A percentile compares a stretch with the other conserved stretches of the same genome.
Conservation (phyloP, 2,329 filamentous ascomycete species). For the Lachnellula occidentalis region DNA sequence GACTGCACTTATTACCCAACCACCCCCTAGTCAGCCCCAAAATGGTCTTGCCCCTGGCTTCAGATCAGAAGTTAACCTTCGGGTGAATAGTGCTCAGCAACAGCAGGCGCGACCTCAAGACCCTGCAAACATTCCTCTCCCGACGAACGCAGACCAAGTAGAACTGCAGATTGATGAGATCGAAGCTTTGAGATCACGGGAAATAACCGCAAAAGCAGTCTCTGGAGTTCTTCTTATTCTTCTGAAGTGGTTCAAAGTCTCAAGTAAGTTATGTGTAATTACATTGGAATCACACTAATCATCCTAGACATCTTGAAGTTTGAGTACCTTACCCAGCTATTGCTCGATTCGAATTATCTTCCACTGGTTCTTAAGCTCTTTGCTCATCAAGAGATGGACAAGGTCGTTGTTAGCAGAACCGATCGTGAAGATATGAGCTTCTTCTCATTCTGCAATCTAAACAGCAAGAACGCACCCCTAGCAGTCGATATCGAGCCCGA, state of each 20-base stretch:
- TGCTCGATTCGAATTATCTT: conserved; percentile 92
- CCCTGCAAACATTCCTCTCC: conserved; percentile 25
- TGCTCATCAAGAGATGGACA: conserved; percentile 89
- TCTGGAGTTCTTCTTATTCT: conserved; percentile 84
- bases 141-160: conserved; percentile 26
- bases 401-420: conserved; percentile 77
- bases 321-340: conserved; percentile 87
- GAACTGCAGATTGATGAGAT: conserved; percentile 66
- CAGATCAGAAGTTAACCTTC: conserved; percentile 25
- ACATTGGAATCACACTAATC: conserved; percentile 14
- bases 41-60: conserved; percentile 20
- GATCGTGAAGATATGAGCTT: conserved; percentile 82
- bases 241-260: conserved; percentile 93
- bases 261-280: conserved; percentile 57
- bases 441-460: conserved; percentile 79
- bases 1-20: conserved; percentile 69
- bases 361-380: conserved; percentile 90
- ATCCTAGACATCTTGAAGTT: conserved; percentile 80
- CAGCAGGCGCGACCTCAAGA: conserved; percentile 24
- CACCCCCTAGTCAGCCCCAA: conserved; percentile 30
- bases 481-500: conserved; percentile 28
- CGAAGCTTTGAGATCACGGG: conserved; percentile 73
- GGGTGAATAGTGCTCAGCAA: conserved; percentile 20
- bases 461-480: conserved; percentile 45
- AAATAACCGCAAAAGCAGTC: conserved; percentile 86